These are phyloP conservation scores for Alternaria arbusti DNA, from an alignment of 2,329 filamentous ascomycete genomes.

Conservation along the genomic window DNA sequence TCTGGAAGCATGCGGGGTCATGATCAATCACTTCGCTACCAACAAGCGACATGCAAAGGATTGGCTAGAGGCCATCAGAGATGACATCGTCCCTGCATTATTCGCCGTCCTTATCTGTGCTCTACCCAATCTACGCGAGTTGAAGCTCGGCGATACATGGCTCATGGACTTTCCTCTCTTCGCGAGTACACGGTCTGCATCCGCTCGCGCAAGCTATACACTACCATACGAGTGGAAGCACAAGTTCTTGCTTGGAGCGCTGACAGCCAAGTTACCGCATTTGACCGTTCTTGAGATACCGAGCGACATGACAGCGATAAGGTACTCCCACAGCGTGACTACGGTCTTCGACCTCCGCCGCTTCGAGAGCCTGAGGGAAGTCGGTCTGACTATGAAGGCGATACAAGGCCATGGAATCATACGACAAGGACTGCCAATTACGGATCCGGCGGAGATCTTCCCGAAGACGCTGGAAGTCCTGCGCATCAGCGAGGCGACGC, in stretches of 20 bases:
- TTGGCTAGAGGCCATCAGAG: conserved; percentile 3
- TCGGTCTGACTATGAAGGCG: conserved; percentile 20
- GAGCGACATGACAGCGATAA: conserved; percentile 10
- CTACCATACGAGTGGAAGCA: background rate
- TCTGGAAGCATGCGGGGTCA: background rate
- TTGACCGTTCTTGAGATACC: conserved; percentile 17
- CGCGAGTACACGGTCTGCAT: background rate
- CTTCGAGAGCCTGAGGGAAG: conserved; percentile 13
- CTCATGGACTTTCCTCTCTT: conserved; percentile 27
- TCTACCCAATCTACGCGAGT: conserved; percentile 16
- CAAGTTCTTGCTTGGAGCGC: background rate
- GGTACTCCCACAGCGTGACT: background rate
- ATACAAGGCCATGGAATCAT: background rate
- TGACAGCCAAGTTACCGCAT: background rate
- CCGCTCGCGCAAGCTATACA: background rate
- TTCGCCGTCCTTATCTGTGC: conserved; percentile 14
- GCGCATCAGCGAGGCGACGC: conserved; percentile 19
- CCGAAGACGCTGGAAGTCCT: conserved; percentile 18
- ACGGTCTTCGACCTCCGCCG: conserved; percentile 11
- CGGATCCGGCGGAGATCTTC: conserved; percentile 12
- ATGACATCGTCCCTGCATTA: conserved; percentile 14
- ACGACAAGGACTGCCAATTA: background rate
- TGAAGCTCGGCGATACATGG: conserved; percentile 16
- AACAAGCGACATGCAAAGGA: background rate
- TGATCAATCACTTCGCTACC: conserved; percentile 1